Conservation (phyloP, 1,284 basidiomycete species). For the Agaricales sp. region DNA sequence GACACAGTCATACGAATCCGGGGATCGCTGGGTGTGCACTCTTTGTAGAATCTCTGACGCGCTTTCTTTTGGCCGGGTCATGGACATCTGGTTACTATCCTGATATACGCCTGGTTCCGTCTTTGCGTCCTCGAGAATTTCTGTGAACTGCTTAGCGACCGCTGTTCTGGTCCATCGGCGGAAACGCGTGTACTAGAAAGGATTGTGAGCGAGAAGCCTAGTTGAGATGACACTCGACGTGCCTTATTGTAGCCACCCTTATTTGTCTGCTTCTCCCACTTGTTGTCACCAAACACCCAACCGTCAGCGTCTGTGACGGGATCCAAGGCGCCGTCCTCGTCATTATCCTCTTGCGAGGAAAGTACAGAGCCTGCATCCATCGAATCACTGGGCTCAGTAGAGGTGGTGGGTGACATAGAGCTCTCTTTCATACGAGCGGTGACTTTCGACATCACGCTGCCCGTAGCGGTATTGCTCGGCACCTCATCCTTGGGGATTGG, state of each 20-base stretch:
- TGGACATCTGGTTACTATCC: background rate
- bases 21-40: background rate
- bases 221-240: constrained; percentile 7
- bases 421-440: constrained; percentile 17
- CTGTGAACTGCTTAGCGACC: constrained; percentile 62
- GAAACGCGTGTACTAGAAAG: constrained; percentile 66
- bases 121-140: constrained; percentile 17
- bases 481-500: constrained; percentile 43
- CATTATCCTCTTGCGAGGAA: constrained; percentile 13
- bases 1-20: background rate
- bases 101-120: background rate
- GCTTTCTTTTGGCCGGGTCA: background rate
- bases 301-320: constrained; percentile 76
- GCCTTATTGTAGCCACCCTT: constrained; percentile 82
- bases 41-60: background rate
- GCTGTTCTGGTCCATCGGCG: constrained; percentile 81
- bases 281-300: constrained; percentile 94
- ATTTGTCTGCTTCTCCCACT: constrained; percentile 77
- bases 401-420: constrained; percentile 1
- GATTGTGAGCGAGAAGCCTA: background rate
- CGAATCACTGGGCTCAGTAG: background rate
- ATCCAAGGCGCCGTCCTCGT: constrained; percentile 19
- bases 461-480: constrained; percentile 26
- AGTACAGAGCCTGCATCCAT: background rate
- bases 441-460: constrained; percentile 32